Evolutionary conservation across 2,329 filamentous ascomycete species (phyloP), one percentile per base, ranked within the genome.

Genomic region (Fusarium xylarioides): DNA sequence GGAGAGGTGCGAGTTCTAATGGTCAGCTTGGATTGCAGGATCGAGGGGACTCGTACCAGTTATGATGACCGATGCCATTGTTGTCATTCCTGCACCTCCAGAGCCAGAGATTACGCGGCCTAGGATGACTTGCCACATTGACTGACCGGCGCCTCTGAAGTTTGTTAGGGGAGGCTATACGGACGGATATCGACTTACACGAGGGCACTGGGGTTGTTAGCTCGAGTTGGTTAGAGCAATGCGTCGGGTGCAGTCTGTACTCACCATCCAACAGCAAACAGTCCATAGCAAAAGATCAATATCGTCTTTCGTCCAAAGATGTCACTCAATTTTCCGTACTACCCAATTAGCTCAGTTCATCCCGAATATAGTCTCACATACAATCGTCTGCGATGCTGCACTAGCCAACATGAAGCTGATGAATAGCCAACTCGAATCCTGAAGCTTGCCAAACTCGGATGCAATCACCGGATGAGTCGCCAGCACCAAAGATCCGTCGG

Each of bases 381-480:
- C 50, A 40, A 78, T 66, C 15, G 78, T 73, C 57, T 82, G 80
- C 0, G 79, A 80, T 14, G 80, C 78, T 0, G 79, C 79, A 3
- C 78, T 77, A 2, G 80, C 80, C 2, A 82, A 69, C 26, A 75
- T 78, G 55, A 81, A 82, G 7, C 78, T 75, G 2, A 79, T 79
- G 16, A 81, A 78, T 1, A 82, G 54, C 80, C 78, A 80, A 66
- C 85, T 89, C 7, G 89, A 90, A 57, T 88, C 85, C 21, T 84
- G 85, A 9, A 91, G 77, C 38, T 85, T 83, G 59, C 86, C 82
- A 73, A 91, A 91, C 60, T 91, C 87, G 15, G 89, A 91, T 0
- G 89, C 87, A 58, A 91, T 90, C 7, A 83, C 83, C 2, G 88
- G 87, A 65, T 92, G 89, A 0, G 91, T 92, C 0, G 92, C 91